phyloP scores from a whole-genome alignment of 2,329 filamentous ascomycete species.

The Plenodomus lindquistii region DNA sequence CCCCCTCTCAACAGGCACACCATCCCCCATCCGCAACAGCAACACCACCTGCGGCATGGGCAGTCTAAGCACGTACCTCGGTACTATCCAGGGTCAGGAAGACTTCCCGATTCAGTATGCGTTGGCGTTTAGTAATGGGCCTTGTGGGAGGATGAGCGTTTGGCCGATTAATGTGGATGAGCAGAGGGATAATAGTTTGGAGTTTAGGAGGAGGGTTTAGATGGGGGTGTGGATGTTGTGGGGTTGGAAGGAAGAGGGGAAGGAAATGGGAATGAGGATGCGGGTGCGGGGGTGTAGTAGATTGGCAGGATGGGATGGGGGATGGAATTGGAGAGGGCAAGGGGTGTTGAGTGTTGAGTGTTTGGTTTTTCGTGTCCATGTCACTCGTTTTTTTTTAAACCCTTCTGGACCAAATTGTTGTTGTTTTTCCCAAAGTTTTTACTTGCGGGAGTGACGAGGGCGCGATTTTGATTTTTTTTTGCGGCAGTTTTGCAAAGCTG shows the following conservation, averaged over 20 bases:
- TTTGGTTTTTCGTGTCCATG: conserved; percentile 10
- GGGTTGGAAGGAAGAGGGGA: background rate
- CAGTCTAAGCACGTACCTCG: conserved; percentile 20
- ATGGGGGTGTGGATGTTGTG: background rate
- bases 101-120: conserved; percentile 19
- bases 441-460: background rate
- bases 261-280: too few relatives aligned
- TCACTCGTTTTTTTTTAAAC: conserved; percentile 23
- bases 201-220: background rate
- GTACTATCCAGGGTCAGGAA: conserved; percentile 19
- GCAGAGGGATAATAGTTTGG: background rate
- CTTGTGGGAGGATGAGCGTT: conserved; percentile 24
- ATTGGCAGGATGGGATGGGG: background rate
- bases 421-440: background rate
- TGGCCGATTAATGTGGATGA: conserved; percentile 11
- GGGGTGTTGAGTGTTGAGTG: too few relatives aligned
- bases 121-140: conserved; percentile 25
- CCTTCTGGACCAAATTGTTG: conserved; percentile 13
- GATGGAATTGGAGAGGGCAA: too few relatives aligned
- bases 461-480: background rate
- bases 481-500: background rate
- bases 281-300: too few relatives aligned
- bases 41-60: conserved; percentile 12
- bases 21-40: conserved; percentile 6
- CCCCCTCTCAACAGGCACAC: conserved; percentile 1